Conservation (phyloP, 2,329 filamentous ascomycete species). For the Epichloe amarillans region DNA sequence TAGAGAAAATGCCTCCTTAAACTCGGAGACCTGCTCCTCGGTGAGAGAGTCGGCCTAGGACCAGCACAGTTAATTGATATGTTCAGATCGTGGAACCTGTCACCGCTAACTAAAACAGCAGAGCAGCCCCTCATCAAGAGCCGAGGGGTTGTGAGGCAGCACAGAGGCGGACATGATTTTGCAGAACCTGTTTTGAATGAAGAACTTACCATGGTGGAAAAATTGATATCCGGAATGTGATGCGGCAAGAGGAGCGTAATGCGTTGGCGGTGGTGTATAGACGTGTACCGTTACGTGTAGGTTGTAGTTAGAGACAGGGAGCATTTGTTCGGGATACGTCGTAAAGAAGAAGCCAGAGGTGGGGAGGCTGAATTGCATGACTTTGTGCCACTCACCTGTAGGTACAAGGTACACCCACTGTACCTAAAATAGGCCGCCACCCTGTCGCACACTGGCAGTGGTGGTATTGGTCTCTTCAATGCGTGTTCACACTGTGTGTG, state of each 20-base stretch:
- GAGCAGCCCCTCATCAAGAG: slow-evolving; percentile 14
- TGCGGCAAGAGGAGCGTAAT: neutral
- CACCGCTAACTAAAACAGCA: slow-evolving; percentile 1
- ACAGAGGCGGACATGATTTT: neutral
- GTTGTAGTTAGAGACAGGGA: neutral
- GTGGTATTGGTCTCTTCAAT: too few relatives aligned
- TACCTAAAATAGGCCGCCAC: too few relatives aligned
- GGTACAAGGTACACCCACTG: too few relatives aligned
- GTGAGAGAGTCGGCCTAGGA: slow-evolving; percentile 89
- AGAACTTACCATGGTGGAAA: slow-evolving; percentile 4
- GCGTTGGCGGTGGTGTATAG: neutral
- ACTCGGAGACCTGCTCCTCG: slow-evolving; percentile 99
- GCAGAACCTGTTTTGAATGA: neutral
- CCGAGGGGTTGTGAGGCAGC: neutral
- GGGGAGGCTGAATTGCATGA: neutral
- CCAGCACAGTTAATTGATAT: slow-evolving; percentile 11
- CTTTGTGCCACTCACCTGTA: neutral
- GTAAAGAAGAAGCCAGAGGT: neutral
- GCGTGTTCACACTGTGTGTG: too few relatives aligned
- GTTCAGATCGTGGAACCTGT: neutral
- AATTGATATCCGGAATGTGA: neutral
- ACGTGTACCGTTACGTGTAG: neutral
- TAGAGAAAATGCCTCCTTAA: slow-evolving; percentile 99
- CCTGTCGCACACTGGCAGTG: too few relatives aligned
- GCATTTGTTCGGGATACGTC: neutral